Conservation (phyloP, 495 filamentous ascomycete species). For the Penicillium nucicola region DNA sequence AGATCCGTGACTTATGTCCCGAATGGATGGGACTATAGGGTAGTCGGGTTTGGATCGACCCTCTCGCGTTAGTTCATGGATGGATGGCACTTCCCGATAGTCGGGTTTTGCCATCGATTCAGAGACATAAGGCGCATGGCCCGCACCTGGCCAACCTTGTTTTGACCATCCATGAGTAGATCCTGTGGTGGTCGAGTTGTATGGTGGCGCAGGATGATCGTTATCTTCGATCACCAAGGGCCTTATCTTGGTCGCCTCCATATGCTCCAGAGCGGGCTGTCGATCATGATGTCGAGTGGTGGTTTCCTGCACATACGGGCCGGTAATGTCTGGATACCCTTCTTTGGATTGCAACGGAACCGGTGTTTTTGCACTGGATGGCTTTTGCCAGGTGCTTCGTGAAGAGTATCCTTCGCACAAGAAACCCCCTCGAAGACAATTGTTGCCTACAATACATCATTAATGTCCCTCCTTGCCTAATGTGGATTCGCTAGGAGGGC, state of each 20-base stretch:
- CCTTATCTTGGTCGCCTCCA: slow-evolving; percentile 38
- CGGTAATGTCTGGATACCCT: slow-evolving; percentile 53
- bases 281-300: slow-evolving; percentile 44
- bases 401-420: slow-evolving; percentile 91
- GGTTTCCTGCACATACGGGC: slow-evolving; percentile 48
- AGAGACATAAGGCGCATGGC: slow-evolving; percentile 34
- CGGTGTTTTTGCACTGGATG: slow-evolving; percentile 56
- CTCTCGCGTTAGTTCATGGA: slow-evolving; percentile 44
- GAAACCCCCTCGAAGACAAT: slow-evolving; percentile 89
- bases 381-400: slow-evolving; percentile 69
- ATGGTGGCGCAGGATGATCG: slow-evolving; percentile 36
- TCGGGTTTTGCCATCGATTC: slow-evolving; percentile 39
- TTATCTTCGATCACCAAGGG: slow-evolving; percentile 44
- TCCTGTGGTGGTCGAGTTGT: slow-evolving; percentile 32
- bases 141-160: slow-evolving; percentile 30
- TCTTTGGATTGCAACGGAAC: slow-evolving; percentile 87
- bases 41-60: slow-evolving; percentile 39
- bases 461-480: background rate
- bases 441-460: slow-evolving; percentile 61
- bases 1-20: slow-evolving; percentile 36
- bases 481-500: too few relatives aligned
- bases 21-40: slow-evolving; percentile 41
- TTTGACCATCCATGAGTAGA: slow-evolving; percentile 41
- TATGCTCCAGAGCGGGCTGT: slow-evolving; percentile 33
- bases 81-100: slow-evolving; percentile 41